Evolutionary conservation across 768 basidiomycete species (phyloP).

Genomic region (Trametes sanguinea): DNA sequence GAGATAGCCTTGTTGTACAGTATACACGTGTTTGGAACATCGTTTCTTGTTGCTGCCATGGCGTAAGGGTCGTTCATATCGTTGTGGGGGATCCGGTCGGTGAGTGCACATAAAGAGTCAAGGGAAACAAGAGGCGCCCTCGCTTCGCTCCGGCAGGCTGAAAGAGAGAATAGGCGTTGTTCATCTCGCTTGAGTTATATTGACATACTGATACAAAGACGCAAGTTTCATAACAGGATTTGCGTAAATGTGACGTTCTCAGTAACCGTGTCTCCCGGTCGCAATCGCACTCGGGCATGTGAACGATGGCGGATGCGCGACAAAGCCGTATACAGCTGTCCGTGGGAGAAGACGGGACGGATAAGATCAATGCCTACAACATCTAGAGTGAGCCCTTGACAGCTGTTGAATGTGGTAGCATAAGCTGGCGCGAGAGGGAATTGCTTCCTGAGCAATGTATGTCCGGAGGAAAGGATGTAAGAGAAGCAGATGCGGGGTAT

Average conservation of each 20-base stretch:
- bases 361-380: slow-evolving; percentile 41
- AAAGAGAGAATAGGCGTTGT: slow-evolving; percentile 2
- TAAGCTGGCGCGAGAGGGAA: slow-evolving; percentile 43
- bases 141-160: too few species aligned
- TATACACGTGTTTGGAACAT: background rate
- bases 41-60: too few species aligned
- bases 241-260: background rate
- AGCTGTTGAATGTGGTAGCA: slow-evolving; percentile 45
- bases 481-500: slow-evolving; percentile 32
- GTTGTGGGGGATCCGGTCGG: background rate
- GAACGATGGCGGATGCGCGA: slow-evolving; percentile 32
- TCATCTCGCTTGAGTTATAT: background rate
- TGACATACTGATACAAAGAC: background rate
- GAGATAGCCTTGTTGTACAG: background rate
- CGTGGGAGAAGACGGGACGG: slow-evolving; percentile 41
- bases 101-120: background rate
- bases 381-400: slow-evolving; percentile 43
- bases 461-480: slow-evolving; percentile 26
- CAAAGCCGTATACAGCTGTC: slow-evolving; percentile 35
- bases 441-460: slow-evolving; percentile 37
- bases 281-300: slow-evolving; percentile 28
- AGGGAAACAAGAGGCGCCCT: too few species aligned
- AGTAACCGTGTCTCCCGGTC: slow-evolving; percentile 23
- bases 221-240: background rate
- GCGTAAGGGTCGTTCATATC: too few species aligned